A percentile compares a stretch with the other conserved stretches of the same genome.
Evolutionary conservation across 441 rosid species (phyloP).

Genomic region (Gossypium laxum): DNA sequence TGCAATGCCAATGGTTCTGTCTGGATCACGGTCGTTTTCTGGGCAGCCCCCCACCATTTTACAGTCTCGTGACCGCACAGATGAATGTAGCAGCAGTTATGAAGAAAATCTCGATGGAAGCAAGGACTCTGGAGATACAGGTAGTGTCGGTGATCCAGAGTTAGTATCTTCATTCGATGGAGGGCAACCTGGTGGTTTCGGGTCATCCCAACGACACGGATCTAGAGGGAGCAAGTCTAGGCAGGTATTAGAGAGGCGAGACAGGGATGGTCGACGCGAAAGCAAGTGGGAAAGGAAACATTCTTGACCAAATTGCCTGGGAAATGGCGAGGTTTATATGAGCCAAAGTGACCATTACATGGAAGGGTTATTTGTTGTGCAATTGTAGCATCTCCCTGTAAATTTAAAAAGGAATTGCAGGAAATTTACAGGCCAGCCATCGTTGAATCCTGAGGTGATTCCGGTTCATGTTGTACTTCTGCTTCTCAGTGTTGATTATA

Average conservation of each 20-base stretch:
- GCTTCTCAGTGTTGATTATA: neutral
- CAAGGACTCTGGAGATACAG: slow-evolving; percentile 67
- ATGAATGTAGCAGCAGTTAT: slow-evolving; percentile 53
- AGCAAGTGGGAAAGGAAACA: slow-evolving; percentile 89
- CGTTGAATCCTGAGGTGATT: neutral
- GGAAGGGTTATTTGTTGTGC: neutral
- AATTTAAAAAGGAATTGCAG: neutral
- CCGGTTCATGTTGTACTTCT: slow-evolving; percentile 6
- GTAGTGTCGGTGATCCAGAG: slow-evolving; percentile 68
- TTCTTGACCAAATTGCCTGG: slow-evolving; percentile 20
- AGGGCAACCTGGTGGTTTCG: slow-evolving; percentile 48
- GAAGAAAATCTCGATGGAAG: slow-evolving; percentile 70
- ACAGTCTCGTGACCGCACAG: slow-evolving; percentile 59
- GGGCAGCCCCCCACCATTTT: slow-evolving; percentile 60
- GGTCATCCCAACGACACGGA: slow-evolving; percentile 49
- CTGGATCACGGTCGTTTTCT: slow-evolving; percentile 50
- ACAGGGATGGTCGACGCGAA: slow-evolving; percentile 63
- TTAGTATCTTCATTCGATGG: slow-evolving; percentile 50
- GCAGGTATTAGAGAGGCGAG: slow-evolving; percentile 57
- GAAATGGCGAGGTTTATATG: neutral
- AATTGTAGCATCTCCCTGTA: neutral
- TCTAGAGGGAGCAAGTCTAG: slow-evolving; percentile 66
- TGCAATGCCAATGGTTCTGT: slow-evolving; percentile 34
- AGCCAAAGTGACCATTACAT: neutral
- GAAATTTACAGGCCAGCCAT: slow-evolving; percentile 1